Conservation (phyloP, 2,329 filamentous ascomycete species). For the Onygenales sp. region DNA sequence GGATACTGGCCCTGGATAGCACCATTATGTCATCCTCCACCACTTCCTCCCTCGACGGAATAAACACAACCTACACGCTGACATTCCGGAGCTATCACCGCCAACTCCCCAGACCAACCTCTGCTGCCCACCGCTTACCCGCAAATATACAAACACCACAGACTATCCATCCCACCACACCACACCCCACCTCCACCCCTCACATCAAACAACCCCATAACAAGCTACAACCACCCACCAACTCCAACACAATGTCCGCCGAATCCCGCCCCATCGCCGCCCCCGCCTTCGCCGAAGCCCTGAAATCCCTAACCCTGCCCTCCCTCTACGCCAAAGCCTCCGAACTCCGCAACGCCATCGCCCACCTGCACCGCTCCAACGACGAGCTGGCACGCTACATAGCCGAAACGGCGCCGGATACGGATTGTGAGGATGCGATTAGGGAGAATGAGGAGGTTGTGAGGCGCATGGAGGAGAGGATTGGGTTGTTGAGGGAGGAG, state of each 20-base stretch:
- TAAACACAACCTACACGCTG: too few relatives aligned
- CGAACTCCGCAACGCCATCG: conserved; percentile 52
- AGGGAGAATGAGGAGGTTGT: conserved; percentile 51
- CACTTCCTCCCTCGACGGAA: too few relatives aligned
- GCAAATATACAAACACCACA: too few relatives aligned
- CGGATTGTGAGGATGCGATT: conserved; percentile 48
- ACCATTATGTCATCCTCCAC: too few relatives aligned
- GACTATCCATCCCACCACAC: background rate
- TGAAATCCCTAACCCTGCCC: conserved; percentile 48
- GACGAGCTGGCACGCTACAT: conserved; percentile 45
- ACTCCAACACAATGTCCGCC: conserved; percentile 35
- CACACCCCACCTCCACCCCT: background rate
- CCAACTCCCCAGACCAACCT: background rate
- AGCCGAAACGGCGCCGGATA: conserved; percentile 24
- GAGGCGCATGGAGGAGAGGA: conserved; percentile 45
- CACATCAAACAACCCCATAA: background rate
- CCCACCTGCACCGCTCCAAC: conserved; percentile 50
- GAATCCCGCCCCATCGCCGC: conserved; percentile 40
- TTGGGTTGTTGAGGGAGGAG: conserved; percentile 39
- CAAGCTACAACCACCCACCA: background rate
- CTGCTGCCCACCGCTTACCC: too few relatives aligned
- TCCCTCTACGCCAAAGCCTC: conserved; percentile 52
- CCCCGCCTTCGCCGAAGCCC: conserved; percentile 45
- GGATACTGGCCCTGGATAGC: too few relatives aligned
- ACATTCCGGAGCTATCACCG: too few relatives aligned